Evolutionary conservation across 2,329 filamentous ascomycete genomes (phyloP).

Genomic region (Colletotrichum nymphaeae): DNA sequence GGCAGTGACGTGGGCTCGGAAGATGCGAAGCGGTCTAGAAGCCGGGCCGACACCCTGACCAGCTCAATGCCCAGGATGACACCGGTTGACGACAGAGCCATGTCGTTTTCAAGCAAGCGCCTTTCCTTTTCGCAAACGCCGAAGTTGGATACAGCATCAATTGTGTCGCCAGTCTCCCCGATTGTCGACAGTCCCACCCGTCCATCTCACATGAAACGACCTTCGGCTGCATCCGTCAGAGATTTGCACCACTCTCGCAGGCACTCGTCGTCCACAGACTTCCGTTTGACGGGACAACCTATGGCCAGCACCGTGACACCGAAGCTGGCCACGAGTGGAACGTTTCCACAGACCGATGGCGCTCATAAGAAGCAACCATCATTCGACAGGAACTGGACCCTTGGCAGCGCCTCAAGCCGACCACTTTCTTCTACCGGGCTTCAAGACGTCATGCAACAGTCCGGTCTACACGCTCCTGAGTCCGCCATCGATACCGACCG

Average conservation of each 20-base stretch:
- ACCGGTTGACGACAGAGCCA: slow-evolving; percentile 55
- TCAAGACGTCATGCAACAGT: slow-evolving; percentile 54
- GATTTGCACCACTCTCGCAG: slow-evolving; percentile 86
- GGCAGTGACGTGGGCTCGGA: slow-evolving; percentile 71
- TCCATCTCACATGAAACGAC: slow-evolving; percentile 65
- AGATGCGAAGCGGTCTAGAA: slow-evolving; percentile 61
- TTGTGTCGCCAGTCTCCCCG: slow-evolving; percentile 53
- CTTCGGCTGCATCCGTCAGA: slow-evolving; percentile 85
- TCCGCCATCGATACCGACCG: slow-evolving; percentile 77
- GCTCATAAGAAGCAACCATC: slow-evolving; percentile 74
- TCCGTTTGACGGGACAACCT: slow-evolving; percentile 57
- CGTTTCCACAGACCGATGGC: slow-evolving; percentile 53
- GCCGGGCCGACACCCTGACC: slow-evolving; percentile 69
- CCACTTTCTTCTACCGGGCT: slow-evolving; percentile 66
- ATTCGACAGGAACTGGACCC: slow-evolving; percentile 78
- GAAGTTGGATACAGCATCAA: slow-evolving; percentile 57
- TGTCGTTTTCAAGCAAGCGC: slow-evolving; percentile 60
- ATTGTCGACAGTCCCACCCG: slow-evolving; percentile 60
- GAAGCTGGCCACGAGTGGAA: slow-evolving; percentile 56
- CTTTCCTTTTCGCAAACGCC: slow-evolving; percentile 63
- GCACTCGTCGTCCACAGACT: slow-evolving; percentile 84
- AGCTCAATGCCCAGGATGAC: slow-evolving; percentile 55
- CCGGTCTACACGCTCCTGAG: slow-evolving; percentile 54
- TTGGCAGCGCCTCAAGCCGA: slow-evolving; percentile 62
- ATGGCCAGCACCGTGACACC: slow-evolving; percentile 49